Percentiles rank a stretch among this genome's conserved stretches.
Evolutionary conservation across 169 alveolate genomes (phyloP).

Genomic region (Plasmodium gallinaceum): DNA sequence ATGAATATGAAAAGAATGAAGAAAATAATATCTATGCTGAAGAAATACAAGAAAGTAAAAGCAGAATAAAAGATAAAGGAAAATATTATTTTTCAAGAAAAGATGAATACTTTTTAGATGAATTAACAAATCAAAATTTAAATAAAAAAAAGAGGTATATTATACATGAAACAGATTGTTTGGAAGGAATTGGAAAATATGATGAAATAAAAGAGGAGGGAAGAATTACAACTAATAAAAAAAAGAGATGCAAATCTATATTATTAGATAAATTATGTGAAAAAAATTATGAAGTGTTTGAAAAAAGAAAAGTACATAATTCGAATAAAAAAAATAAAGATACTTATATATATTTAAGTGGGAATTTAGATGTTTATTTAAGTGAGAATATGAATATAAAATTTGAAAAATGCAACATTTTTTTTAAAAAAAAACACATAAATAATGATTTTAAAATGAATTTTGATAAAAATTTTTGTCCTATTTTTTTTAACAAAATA

Average conservation of each 20-base stretch:
- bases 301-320: too few species aligned
- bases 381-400: slow-evolving; percentile 7
- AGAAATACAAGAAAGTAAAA: not conserved
- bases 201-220: too few species aligned
- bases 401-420: slow-evolving; percentile 18
- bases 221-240: too few species aligned
- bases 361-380: slow-evolving; percentile 16
- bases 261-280: too few species aligned
- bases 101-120: not conserved
- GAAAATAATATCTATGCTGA: not conserved
- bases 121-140: not conserved
- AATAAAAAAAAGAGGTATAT: not conserved
- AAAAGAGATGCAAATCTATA: too few species aligned
- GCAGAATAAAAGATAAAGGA: too few species aligned
- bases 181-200: not conserved
- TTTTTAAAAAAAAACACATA: slow-evolving; percentile 7
- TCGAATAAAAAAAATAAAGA: too few species aligned
- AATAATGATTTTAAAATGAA: slow-evolving; percentile 11
- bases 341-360: slow-evolving; percentile 12
- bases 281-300: too few species aligned
- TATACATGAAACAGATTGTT: not conserved
- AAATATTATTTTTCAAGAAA: too few species aligned
- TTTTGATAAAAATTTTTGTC: slow-evolving; percentile 16
- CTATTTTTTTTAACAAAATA: slow-evolving; percentile 6
- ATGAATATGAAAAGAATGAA: not conserved